Evolutionary conservation across 345 rosid genomes (phyloP).

Genomic region (Lepidium aucheri): DNA sequence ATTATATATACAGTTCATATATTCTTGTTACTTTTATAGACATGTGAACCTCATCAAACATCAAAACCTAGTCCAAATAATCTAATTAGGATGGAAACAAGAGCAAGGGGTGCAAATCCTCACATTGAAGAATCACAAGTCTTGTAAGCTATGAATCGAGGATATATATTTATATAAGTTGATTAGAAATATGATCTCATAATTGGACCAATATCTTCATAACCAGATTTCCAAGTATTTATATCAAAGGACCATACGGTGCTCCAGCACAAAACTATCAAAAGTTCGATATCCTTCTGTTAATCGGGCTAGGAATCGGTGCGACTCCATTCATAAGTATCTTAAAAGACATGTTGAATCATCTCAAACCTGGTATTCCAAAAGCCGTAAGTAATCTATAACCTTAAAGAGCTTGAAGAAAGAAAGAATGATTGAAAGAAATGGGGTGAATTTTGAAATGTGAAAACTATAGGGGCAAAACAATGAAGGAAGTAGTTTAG

Average conservation of each 20-base stretch:
- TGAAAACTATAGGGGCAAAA: conserved; percentile 19
- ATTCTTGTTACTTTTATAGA: conserved; percentile 26
- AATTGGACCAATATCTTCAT: not conserved
- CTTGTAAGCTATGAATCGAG: conserved; percentile 27
- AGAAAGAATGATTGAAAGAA: not conserved
- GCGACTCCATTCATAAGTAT: conserved; percentile 97
- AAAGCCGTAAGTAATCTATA: conserved; percentile 19
- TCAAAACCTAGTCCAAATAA: conserved; percentile 30
- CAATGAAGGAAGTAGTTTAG: conserved; percentile 3
- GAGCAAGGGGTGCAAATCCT: conserved; percentile 27
- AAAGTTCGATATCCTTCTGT: conserved; percentile 67
- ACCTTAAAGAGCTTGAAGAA: not conserved
- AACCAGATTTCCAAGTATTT: conserved; percentile 63
- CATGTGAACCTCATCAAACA: conserved; percentile 46
- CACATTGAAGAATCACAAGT: conserved; percentile 37
- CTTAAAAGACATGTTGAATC: conserved; percentile 63
- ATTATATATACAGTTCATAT: not conserved
- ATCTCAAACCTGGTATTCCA: conserved; percentile 36
- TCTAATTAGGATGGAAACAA: conserved; percentile 65
- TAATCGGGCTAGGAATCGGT: conserved; percentile 85
- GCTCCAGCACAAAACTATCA: conserved; percentile 89
- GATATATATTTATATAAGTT: not conserved
- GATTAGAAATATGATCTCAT: not conserved
- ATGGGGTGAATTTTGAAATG: not conserved
- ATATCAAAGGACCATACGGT: conserved; percentile 84